These are phyloP conservation scores for Venturia effusa DNA, from an alignment of 2,329 filamentous ascomycete genomes.

Conservation along the genomic window DNA sequence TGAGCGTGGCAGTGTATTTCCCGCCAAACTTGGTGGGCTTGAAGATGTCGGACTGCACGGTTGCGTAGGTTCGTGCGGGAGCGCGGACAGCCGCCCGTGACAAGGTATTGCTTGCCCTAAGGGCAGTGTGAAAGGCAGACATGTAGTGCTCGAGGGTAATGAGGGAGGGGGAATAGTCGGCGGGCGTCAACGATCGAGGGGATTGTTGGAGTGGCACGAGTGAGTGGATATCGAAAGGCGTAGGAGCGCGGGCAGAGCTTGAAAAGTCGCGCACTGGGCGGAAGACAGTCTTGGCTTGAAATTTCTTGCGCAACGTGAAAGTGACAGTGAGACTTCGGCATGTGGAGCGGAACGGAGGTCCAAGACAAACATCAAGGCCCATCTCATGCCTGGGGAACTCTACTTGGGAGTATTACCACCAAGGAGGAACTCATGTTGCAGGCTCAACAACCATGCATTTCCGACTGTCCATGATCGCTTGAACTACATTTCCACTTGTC, in stretches of 20 bases:
- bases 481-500: neutral
- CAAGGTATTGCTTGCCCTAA: neutral
- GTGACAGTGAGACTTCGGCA: neutral
- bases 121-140: conserved; percentile 1
- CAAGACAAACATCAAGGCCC: neutral
- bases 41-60: conserved; percentile 89
- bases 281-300: neutral
- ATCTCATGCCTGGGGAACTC: neutral
- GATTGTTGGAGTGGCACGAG: neutral
- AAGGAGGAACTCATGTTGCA: neutral
- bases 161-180: neutral
- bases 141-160: neutral
- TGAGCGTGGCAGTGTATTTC: conserved; percentile 98
- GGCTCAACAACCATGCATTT: neutral
- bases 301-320: too few relatives aligned
- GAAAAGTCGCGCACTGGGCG: neutral
- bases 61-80: conserved; percentile 29
- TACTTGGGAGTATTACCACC: too few relatives aligned
- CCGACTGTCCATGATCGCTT: neutral
- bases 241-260: neutral
- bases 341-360: neutral
- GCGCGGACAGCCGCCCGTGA: neutral
- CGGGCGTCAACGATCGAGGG: neutral
- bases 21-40: conserved; percentile 98
- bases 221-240: neutral